phyloP scores from a whole-genome alignment of 169 alveolate genomes.

The Toxoplasma gondii region DNA sequence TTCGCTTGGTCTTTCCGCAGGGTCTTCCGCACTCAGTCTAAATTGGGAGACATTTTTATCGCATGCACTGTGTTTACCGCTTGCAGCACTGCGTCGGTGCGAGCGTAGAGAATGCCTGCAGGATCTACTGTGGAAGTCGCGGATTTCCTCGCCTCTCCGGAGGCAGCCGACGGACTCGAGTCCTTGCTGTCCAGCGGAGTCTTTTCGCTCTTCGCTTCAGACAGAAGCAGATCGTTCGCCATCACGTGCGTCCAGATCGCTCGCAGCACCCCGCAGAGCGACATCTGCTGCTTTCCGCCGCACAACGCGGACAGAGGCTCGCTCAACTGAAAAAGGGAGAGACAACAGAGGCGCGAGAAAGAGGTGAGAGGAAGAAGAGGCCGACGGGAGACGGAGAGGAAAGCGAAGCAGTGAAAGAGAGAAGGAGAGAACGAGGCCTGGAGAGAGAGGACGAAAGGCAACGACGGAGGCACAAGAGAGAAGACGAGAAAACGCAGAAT shows the following conservation, averaged over 20 bases:
- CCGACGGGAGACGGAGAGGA: not conserved
- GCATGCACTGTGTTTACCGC: conserved; percentile 18
- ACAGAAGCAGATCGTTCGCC: not conserved
- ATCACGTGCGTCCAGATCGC: conserved; percentile 9
- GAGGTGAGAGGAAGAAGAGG: not conserved
- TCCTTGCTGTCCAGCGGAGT: not conserved
- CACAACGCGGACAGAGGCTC: conserved; percentile 23
- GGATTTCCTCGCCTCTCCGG: not conserved
- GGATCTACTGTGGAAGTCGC: not conserved
- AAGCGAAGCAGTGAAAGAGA: not conserved
- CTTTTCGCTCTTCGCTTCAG: not conserved
- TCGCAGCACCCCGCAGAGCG: conserved; percentile 35
- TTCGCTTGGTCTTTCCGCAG: no score
- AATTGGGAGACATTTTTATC: no score
- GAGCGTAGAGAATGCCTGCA: not conserved
- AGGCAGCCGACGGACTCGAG: not conserved
- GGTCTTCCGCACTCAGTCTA: no score
- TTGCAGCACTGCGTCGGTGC: conserved; percentile 28
- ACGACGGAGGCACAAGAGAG: not conserved
- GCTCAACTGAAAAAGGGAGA: conserved; percentile 37
- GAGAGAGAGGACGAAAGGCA: not conserved
- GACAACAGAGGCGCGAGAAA: not conserved
- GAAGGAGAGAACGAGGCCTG: not conserved
- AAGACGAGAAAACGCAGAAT: not conserved
- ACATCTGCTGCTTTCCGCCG: conserved; percentile 53